Evolutionary conservation across 2,329 filamentous ascomycete species (phyloP).

Genomic region (Calonectria crousiana): DNA sequence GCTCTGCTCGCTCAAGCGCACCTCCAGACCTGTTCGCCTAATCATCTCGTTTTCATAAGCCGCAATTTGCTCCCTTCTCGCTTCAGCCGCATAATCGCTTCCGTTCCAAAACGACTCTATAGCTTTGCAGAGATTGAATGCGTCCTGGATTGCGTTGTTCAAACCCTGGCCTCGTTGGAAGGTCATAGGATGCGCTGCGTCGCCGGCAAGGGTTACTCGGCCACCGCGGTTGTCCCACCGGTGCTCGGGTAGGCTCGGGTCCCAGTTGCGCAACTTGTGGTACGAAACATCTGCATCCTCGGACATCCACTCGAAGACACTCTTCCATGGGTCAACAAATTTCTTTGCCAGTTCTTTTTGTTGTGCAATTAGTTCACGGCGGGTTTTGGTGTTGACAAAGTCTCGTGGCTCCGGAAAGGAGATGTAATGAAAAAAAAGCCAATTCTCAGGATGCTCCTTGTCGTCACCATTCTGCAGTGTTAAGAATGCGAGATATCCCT

Average conservation of each 20-base stretch:
- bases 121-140: not conserved
- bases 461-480: not conserved
- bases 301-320: not conserved
- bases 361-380: not conserved
- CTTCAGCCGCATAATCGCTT: not conserved
- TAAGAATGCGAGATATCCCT: not conserved
- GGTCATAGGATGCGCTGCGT: not conserved
- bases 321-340: not conserved
- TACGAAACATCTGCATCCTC: not conserved
- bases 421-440: not conserved
- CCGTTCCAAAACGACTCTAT: slow-evolving; percentile 2
- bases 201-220: not conserved
- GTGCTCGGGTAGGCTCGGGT: not conserved
- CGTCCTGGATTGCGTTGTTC: not conserved
- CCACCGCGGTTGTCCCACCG: not conserved
- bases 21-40: not conserved
- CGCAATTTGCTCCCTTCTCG: not conserved
- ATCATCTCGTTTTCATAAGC: not conserved
- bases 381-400: not conserved
- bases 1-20: not conserved
- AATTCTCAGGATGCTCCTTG: not conserved
- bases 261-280: not conserved
- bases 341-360: not conserved
- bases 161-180: not conserved
- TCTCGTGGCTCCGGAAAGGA: not conserved